Base-by-base conservation (phyloP, 2,329 filamentous ascomycete species). In the Fusarium vanettenii region DNA sequence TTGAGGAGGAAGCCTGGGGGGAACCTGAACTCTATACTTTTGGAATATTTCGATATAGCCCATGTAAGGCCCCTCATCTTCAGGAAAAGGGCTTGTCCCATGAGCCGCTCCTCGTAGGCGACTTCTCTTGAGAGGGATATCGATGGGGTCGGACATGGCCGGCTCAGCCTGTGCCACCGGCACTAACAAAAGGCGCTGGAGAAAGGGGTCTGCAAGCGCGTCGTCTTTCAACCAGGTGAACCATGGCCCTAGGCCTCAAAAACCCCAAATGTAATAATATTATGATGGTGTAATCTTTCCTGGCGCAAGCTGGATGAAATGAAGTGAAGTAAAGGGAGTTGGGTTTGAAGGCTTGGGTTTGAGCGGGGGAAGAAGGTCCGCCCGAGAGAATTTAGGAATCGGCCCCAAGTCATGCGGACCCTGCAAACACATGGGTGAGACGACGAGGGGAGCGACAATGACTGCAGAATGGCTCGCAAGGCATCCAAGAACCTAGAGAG, bases 21-120 rank as follows among this genome's bases (percentile, higher is more conserved):
- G 55, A 27, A 22, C 25, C 14, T n/a, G 2, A n/a, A 8, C 11
- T n/a, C 43, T 68, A 52, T 74, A 80, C 80, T 74, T 79, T 65
- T 78, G 75, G 16, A 76, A 79, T 0, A 75, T 60, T 59, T 80
- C 78, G 18, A 71, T 76, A 64, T 77, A 79, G 29, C 67, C 72
- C 48, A 79, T 71, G 20, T 79, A 79, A 4, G 77, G 77, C 2
- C 76, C 76, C 10, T 78, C 69, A 11, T 72, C 72, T 20, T 68
- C 66, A 50, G 77, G 71, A 29, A 78, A 79, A 13, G 69, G 43
- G 4, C 41, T 66, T 50, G 39, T 62, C 2, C 67, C 66, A 10
- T 48, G 41, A 50, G 62, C 37, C 33, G 60, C 33, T 16, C 39
- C 29, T 37, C 55, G 69, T 13, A 66, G 68, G 41, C 71, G 55